phyloP scores from a whole-genome alignment of 139 green algal genomes.

The Coelastrella sp. region DNA sequence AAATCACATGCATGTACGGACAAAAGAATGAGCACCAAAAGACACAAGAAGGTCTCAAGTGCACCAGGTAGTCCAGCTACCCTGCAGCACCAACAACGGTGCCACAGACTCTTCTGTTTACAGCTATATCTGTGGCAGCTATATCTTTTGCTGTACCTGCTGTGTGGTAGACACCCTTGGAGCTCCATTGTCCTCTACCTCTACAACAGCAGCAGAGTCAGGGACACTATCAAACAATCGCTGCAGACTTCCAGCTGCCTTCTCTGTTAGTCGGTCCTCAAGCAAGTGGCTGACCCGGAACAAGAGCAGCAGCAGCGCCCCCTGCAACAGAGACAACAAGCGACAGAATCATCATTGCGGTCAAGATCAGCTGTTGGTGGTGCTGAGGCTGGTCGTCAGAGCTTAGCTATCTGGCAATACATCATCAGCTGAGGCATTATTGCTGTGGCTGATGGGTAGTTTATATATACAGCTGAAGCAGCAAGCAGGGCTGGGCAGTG shows the following conservation, averaged over 20 bases:
- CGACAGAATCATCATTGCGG: too few relatives aligned
- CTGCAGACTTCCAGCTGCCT: conserved; percentile 71
- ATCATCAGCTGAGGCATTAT: too few relatives aligned
- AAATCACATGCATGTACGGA: too few relatives aligned
- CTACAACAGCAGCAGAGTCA: conserved; percentile 66
- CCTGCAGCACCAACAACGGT: too few relatives aligned
- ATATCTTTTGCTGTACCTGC: neutral
- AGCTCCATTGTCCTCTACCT: conserved; percentile 48
- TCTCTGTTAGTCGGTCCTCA: conserved; percentile 75
- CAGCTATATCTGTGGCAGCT: neutral
- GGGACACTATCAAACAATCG: conserved; percentile 75
- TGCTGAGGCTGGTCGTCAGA: neutral
- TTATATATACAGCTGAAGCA: neutral
- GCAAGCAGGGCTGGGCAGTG: neutral
- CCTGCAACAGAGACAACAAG: conserved; percentile 71
- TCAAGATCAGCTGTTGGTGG: too few relatives aligned
- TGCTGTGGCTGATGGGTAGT: too few relatives aligned
- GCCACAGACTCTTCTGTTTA: too few relatives aligned
- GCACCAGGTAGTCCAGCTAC: too few relatives aligned
- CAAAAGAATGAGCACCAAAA: too few relatives aligned
- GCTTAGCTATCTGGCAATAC: neutral
- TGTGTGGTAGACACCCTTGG: conserved; percentile 18
- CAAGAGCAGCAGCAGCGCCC: conserved; percentile 87
- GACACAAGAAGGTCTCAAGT: too few relatives aligned
- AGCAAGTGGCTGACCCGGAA: conserved; percentile 81